Percentiles rank a stretch among this genome's conserved stretches.
phyloP scores from a whole-genome alignment of 129 eudicot genomes.

The Tanacetum coccineum region DNA sequence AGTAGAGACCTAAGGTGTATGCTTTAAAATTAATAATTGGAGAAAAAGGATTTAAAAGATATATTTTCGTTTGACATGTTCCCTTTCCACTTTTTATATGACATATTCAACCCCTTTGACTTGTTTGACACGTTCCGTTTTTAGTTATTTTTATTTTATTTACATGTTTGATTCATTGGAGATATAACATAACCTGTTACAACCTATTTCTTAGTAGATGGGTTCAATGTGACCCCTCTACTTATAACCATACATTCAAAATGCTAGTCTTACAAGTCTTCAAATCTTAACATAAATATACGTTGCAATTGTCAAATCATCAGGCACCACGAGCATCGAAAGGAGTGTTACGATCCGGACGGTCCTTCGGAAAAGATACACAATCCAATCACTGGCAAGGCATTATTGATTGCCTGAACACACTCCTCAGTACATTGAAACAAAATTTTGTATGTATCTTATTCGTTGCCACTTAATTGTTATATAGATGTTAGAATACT shows the following conservation, averaged over 20 bases:
- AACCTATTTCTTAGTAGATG: background rate
- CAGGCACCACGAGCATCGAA: constrained; percentile 96
- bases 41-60: too few relatives aligned
- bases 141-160: background rate
- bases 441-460: constrained; percentile 69
- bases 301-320: constrained; percentile 9
- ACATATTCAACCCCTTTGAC: background rate
- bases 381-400: constrained; percentile 81
- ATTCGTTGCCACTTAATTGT: background rate
- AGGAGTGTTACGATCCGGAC: constrained; percentile 82
- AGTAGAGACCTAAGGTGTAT: too few relatives aligned
- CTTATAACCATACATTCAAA: background rate
- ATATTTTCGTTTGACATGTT: too few relatives aligned
- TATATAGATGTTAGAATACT: constrained; percentile 21
- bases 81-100: background rate
- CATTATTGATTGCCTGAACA: constrained; percentile 73
- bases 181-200: background rate
- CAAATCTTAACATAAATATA: constrained; percentile 6
- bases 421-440: constrained; percentile 70
- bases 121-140: background rate
- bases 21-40: too few relatives aligned
- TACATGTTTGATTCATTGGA: background rate
- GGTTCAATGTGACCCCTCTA: background rate
- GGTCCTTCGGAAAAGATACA: constrained; percentile 79
- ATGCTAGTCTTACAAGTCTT: constrained; percentile 10